phyloP scores from a whole-genome alignment of 495 filamentous ascomycete genomes.

The Friedmanniomyces endolithicus region DNA sequence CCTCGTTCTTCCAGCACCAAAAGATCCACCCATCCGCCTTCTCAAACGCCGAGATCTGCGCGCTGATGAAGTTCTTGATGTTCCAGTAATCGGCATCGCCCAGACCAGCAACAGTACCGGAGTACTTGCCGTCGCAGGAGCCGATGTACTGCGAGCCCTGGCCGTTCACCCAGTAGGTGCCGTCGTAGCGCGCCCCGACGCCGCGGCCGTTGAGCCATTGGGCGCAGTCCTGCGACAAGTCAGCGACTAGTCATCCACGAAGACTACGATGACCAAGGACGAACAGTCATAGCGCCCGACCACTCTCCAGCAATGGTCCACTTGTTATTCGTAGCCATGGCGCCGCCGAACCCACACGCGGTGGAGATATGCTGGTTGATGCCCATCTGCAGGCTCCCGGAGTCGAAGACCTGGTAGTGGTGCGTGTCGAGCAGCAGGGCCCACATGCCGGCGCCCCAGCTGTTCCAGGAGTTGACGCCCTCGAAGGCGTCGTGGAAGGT shows the following conservation, averaged over 20 bases:
- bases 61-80: conserved; percentile 52
- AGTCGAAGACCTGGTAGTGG: conserved; percentile 34
- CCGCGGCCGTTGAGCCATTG: conserved; percentile 37
- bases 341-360: conserved; percentile 29
- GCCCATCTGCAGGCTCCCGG: conserved; percentile 20
- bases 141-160: conserved; percentile 37
- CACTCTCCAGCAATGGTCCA: conserved; percentile 62
- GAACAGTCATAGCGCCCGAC: conserved; percentile 40
- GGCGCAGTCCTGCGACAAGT: conserved; percentile 31
- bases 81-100: conserved; percentile 42
- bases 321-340: conserved; percentile 31
- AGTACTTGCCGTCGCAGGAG: conserved; percentile 45
- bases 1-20: conserved; percentile 82
- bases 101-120: conserved; percentile 43
- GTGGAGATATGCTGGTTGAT: conserved; percentile 24
- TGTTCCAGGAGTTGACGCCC: conserved; percentile 28
- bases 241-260: not conserved
- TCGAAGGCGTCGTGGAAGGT: conserved; percentile 34
- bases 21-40: conserved; percentile 60
- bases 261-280: not conserved
- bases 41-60: conserved; percentile 64
- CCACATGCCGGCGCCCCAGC: conserved; percentile 31
- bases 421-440: conserved; percentile 32
- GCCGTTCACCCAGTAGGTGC: conserved; percentile 33
- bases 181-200: conserved; percentile 40